A percentile compares a stretch with the other conserved stretches of the same genome.
Conservation (phyloP, 208 protist genomes). For the Endotrypanum monterogeii region DNA sequence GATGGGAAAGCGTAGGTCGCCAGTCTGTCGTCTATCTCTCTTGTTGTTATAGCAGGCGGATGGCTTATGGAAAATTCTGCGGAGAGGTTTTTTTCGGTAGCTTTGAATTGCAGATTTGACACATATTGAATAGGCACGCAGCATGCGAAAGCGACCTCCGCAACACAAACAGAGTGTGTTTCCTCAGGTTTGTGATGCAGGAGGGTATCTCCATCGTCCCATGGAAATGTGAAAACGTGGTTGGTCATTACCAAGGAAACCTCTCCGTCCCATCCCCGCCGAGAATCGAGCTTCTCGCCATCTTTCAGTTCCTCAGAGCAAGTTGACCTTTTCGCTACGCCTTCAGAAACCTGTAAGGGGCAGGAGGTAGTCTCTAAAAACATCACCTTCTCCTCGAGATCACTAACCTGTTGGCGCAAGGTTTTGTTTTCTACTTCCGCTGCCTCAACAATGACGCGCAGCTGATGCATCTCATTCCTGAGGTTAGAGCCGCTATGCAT, state of each 20-base stretch:
- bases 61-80: conserved; percentile 46
- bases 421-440: not conserved
- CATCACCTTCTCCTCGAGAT: conserved; percentile 11
- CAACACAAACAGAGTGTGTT: conserved; percentile 26
- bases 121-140: conserved; percentile 40
- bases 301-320: conserved; percentile 17
- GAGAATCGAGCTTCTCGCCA: conserved; percentile 21
- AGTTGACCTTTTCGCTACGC: not conserved
- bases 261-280: conserved; percentile 13
- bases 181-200: conserved; percentile 54
- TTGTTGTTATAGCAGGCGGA: conserved; percentile 15
- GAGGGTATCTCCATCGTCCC: conserved; percentile 29
- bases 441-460: not conserved
- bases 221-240: conserved; percentile 41
- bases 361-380: not conserved
- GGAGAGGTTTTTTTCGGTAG: conserved; percentile 22
- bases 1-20: conserved; percentile 36
- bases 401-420: not conserved
- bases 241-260: conserved; percentile 33
- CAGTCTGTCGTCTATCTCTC: conserved; percentile 35
- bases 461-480: not conserved
- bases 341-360: not conserved
- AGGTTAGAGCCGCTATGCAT: not conserved
- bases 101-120: conserved; percentile 21
- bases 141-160: conserved; percentile 39